Base-by-base conservation (phyloP, 1,139 yeast species). In the Yamadazyma triangularis region DNA sequence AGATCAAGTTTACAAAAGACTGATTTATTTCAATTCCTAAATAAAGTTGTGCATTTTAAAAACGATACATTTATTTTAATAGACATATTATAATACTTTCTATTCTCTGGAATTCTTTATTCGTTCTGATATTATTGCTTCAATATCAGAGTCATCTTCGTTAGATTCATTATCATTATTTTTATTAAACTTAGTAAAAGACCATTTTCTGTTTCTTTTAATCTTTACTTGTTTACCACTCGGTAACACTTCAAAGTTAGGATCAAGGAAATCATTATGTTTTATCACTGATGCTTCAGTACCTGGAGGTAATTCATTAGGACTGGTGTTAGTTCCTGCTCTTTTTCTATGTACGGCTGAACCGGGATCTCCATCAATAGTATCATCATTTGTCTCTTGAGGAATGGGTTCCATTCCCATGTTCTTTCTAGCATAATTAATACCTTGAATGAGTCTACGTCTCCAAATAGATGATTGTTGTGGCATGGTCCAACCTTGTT, bases 401-500 rank as follows among this genome's bases (percentile, higher is more conserved):
- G n/a, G n/a, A n/a, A n/a, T n/a, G n/a, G n/a, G n/a, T 23, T 39
- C 45, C 12, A 38, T 36, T 2, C 60, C 61, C 27, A 61, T 7
- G 6, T 9, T 18, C 9, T 18, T 43, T 22, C 27, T 23, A 10
- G 42, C 24, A 8, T 5, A 21, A 11, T 38, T 39, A 8, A 30
- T 23, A 2, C 38, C 13, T 5, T 9, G 9, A 9, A 36, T 24
- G 8, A 23, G 15, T 24, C 28, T 40, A 22, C 32, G 42, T 22
- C 30, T 32, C 45, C 46, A 42, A 4, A 38, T 32, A 1, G 70
- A 63, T 4, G 55, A 50, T 22, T 74, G 75, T 32, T 60, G 65
- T 13, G 67, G 57, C 67, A 80, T 77, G 1, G 73, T 73, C 96
- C 96, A 87, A 2, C 96, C 85, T 50, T 84, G 93, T 31, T 70